Conservation (phyloP, 1,139 yeast genomes). For the Blastobotrys serpentis region DNA sequence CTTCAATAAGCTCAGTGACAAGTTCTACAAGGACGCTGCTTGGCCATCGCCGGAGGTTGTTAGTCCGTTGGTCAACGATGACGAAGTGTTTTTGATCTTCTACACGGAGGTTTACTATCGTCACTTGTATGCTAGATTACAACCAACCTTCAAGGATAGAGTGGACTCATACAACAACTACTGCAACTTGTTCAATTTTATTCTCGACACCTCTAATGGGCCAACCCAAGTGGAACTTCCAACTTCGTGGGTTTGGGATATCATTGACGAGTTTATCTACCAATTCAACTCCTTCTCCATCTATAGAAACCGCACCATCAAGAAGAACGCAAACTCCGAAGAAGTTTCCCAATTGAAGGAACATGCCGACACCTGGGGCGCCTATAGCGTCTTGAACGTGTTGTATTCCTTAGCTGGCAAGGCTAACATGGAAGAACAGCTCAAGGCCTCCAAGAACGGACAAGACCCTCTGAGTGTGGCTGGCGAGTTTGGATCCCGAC, state of each 20-base stretch:
- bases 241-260: constrained; percentile 51
- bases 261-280: constrained; percentile 51
- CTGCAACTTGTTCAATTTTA: constrained; percentile 47
- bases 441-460: constrained; percentile 40
- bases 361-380: constrained; percentile 47
- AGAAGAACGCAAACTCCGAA: constrained; percentile 33
- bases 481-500: constrained; percentile 46
- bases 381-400: constrained; percentile 49
- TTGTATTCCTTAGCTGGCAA: constrained; percentile 48
- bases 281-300: constrained; percentile 48
- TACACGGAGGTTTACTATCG: constrained; percentile 52
- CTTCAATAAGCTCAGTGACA: constrained; percentile 48
- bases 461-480: constrained; percentile 40
- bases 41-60: constrained; percentile 50
- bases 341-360: constrained; percentile 41
- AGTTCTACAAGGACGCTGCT: constrained; percentile 43
- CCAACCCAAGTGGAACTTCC: constrained; percentile 49
- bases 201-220: constrained; percentile 43
- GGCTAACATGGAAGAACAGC: constrained; percentile 46
- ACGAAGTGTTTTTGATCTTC: constrained; percentile 45
- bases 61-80: constrained; percentile 45
- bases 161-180: constrained; percentile 50
- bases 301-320: constrained; percentile 42
- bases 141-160: constrained; percentile 46
- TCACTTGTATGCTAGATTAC: constrained; percentile 46